These are phyloP conservation scores for Glycyrrhiza uralensis DNA, from an alignment of 306 rosid species.

Conservation along the genomic window DNA sequence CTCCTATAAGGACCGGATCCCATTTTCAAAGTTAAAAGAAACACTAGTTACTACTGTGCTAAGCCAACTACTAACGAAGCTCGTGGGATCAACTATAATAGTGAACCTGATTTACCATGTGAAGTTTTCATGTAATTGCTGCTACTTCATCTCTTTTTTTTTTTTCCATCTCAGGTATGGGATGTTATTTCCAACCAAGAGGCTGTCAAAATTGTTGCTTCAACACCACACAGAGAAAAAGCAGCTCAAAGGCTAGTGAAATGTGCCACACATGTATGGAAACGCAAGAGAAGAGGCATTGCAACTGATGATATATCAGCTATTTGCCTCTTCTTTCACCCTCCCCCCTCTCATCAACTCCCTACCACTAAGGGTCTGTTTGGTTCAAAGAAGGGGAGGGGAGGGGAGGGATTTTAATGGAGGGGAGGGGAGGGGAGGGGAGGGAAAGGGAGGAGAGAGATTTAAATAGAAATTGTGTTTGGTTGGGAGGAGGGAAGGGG, in stretches of 20 bases:
- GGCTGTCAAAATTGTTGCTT: slow-evolving; percentile 56
- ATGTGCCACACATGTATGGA: slow-evolving; percentile 62
- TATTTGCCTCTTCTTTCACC: slow-evolving; percentile 62
- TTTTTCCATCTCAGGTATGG: slow-evolving; percentile 49
- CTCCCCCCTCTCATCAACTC: slow-evolving; percentile 20
- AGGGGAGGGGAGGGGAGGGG: too few species aligned
- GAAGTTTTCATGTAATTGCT: not conserved
- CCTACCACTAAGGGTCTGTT: not conserved
- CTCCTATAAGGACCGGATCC: too few species aligned
- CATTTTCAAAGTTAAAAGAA: too few species aligned
- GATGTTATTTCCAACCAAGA: slow-evolving; percentile 72
- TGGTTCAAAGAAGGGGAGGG: too few species aligned
- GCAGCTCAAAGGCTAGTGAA: slow-evolving; percentile 62
- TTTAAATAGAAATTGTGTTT: too few species aligned
- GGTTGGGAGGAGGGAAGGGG: too few species aligned
- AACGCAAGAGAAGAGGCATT: slow-evolving; percentile 59
- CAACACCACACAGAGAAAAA: slow-evolving; percentile 45
- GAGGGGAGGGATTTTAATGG: too few species aligned
- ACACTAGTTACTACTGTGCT: too few species aligned
- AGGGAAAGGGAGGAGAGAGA: too few species aligned
- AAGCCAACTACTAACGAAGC: too few species aligned
- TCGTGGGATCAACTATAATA: not conserved
- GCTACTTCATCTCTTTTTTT: too few species aligned
- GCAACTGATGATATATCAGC: slow-evolving; percentile 77
- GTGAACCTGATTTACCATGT: not conserved